Conservation (phyloP, 495 filamentous ascomycete genomes). For the Sabuloglossum arenarium region DNA sequence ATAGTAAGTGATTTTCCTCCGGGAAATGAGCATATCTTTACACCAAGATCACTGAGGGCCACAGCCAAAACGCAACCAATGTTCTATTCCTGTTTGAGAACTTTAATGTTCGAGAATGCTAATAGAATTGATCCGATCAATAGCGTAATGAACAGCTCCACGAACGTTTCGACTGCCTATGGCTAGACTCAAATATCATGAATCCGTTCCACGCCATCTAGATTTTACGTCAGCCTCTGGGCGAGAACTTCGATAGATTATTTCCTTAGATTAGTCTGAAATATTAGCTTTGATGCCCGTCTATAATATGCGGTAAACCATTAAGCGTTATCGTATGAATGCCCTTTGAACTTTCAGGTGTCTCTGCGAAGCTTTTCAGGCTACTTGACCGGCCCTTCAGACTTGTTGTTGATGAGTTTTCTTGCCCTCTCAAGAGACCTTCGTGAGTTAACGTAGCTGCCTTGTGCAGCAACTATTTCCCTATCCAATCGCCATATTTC, state of each 20-base stretch:
- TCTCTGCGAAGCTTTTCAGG: too few relatives aligned
- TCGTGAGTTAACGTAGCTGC: neutral
- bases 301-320: too few relatives aligned
- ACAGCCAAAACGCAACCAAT: neutral
- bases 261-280: too few relatives aligned
- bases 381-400: neutral
- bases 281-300: too few relatives aligned
- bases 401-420: neutral
- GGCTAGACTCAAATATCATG: too few relatives aligned
- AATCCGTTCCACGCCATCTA: too few relatives aligned
- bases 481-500: neutral
- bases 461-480: neutral
- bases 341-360: too few relatives aligned
- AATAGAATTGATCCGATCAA: neutral
- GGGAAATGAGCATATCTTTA: conserved; percentile 34
- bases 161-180: too few relatives aligned
- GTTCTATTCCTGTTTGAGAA: neutral
- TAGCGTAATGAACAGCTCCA: too few relatives aligned
- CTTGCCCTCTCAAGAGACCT: neutral
- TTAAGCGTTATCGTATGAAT: too few relatives aligned
- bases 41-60: conserved; percentile 76
- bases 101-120: neutral
- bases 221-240: too few relatives aligned
- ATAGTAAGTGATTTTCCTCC: conserved; percentile 58
- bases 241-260: too few relatives aligned